phyloP scores from a whole-genome alignment of 2,329 filamentous ascomycete species.

The Fonsecaea pedrosoi region DNA sequence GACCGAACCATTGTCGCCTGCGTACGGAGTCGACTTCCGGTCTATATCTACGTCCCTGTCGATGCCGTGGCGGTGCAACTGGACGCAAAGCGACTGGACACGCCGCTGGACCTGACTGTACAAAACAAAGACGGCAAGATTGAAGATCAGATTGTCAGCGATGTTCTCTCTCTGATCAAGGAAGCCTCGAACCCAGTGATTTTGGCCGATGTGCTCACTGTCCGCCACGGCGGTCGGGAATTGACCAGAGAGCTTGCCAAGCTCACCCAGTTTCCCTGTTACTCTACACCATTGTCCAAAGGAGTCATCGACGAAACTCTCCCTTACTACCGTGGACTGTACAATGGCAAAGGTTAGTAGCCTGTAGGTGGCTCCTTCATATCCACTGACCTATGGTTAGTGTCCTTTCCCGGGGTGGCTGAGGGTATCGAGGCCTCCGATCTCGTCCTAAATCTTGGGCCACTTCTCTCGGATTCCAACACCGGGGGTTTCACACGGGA shows the following conservation, averaged over 20 bases:
- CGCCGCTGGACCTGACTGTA: constrained; percentile 64
- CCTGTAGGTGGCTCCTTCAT: not conserved
- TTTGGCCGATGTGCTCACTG: constrained; percentile 29
- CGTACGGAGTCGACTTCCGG: constrained; percentile 38
- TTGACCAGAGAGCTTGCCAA: constrained; percentile 33
- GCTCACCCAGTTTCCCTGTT: constrained; percentile 29
- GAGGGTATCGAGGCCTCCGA: constrained; percentile 50
- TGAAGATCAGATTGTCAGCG: constrained; percentile 66
- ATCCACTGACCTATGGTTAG: constrained; percentile 14
- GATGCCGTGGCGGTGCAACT: constrained; percentile 35
- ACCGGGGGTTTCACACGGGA: constrained; percentile 49
- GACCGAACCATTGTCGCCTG: constrained; percentile 39
- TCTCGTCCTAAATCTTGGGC: constrained; percentile 55
- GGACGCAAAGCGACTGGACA: constrained; percentile 62
- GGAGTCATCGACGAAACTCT: constrained; percentile 33
- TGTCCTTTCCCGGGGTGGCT: constrained; percentile 44
- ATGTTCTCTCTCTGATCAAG: constrained; percentile 44
- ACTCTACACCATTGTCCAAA: constrained; percentile 34
- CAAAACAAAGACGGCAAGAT: constrained; percentile 26
- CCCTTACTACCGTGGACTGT: constrained; percentile 31
- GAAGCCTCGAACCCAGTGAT: constrained; percentile 30
- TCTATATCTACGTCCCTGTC: constrained; percentile 40
- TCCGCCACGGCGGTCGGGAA: constrained; percentile 28
- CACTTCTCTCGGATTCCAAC: constrained; percentile 57
- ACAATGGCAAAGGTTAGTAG: constrained; percentile 34